Evolutionary conservation across 1,284 basidiomycete species (phyloP), one percentile per base, ranked within the genome.

Genomic region (Meripilus lineatus): DNA sequence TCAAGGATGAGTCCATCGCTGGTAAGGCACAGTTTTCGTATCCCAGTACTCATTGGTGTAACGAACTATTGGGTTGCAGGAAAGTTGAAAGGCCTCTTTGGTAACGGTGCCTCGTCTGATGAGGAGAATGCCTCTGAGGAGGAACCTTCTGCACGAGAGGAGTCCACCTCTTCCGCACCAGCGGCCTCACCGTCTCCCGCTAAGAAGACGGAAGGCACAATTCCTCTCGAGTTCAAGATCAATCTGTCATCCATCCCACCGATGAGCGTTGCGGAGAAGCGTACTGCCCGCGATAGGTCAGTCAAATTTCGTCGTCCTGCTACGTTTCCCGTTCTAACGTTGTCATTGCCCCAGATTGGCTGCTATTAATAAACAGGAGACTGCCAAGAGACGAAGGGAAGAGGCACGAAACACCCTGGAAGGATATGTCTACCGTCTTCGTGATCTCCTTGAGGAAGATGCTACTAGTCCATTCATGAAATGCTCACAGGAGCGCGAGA

Each of bases 401-500:
- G 95, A 98, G 64, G 90, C 92, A 1, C 79, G 85, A 44, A 99
- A 99, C 67, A 75, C 79, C 22, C 81, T 99, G 45, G 96, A 99
- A 66, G 79, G 86, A 21, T 95, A 94, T 64, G 67, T 98, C 15
- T 99, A 99, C 70, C 81, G 84, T 45, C 69, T 97, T 25, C 83
- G 91, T 18, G 93, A 94, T 59, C 71, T 93, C 20, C 69, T 98
- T 7, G 77, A 82, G 21, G 79, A 83, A 30, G 77, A 79, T 6
- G 73, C 75, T 51, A 60, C 68, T 1, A 77, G 81, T 2, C 84
- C 87, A 14, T 89, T 93, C 67, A 79, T 79, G 62, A 84, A 84
- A 58, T 94, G 82, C 61, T 91, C 86, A 33, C 85, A 81, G 50
- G 67, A 74, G 8, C 58, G 64, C 7, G 96, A 99, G 66, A 72